Base-by-base conservation (phyloP, 495 filamentous ascomycete genomes). In the Aspergillus carlsbadensis region DNA sequence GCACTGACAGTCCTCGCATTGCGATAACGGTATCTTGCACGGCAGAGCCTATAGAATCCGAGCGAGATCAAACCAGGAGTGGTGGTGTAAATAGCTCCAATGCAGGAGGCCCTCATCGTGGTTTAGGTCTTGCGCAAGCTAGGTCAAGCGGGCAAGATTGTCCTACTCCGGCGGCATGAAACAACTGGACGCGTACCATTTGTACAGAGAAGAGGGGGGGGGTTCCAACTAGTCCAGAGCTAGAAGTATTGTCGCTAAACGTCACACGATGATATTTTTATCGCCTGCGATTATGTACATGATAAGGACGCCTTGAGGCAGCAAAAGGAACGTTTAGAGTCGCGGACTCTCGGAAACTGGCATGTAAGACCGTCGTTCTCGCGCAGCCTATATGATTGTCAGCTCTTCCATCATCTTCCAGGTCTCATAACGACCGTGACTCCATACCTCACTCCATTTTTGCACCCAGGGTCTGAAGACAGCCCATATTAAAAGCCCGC, bases 401-500 rank as follows among this genome's bases (percentile, higher is more conserved):
- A 66, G 59, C 54, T 20, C 2, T 31, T 34, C 22, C 34, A 15
- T 13, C 37, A 15, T 20, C 37, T n/a, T n/a, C 21, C 18, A n/a
- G n/a, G n/a, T n/a, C n/a, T n/a, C n/a, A 13, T 33, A 14, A 10
- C n/a, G n/a, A 37, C 18, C 11, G 10, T 5, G 39, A 29, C 2
- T 46, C 57, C 76, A 66, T 69, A 79, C 81, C 69, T 83, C 81
- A 48, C 79, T 62, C 73, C 78, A 85, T 61, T 78, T 77, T 54
- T 80, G 72, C 26, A 86, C 78, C 75, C 86, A 87, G 34, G 84
- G 78, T 69, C 84, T 85, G 15, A 88, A 69, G 14, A 81, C 82
- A 1, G 94, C 93, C 84, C 90, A 97, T 29, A 77, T 80, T 52
- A 98, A 74, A 59, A 98, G 66, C 3, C 89, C 89, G n/a, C 84